Evolutionary conservation across 2,329 filamentous ascomycete genomes (phyloP).

Genomic region (Teratosphaeria nubilosa): DNA sequence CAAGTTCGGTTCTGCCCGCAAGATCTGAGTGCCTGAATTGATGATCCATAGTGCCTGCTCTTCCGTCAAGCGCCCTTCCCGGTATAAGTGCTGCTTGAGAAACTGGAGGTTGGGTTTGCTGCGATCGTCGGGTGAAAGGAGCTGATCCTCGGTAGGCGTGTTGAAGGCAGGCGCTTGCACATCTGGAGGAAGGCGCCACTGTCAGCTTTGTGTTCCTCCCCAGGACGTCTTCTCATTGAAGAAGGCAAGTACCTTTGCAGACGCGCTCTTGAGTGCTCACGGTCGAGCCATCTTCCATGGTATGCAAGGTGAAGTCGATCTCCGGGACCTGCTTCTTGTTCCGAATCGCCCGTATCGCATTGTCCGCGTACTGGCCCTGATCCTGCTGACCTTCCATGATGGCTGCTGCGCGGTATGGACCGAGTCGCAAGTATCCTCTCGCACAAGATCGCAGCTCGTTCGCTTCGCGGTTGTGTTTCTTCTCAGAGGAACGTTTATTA

Average conservation of each 20-base stretch:
- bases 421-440: background rate
- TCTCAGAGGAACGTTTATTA: background rate
- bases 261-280: slow-evolving; percentile 94
- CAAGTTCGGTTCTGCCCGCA: slow-evolving; percentile 85
- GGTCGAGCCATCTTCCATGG: slow-evolving; percentile 93
- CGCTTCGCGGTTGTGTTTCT: background rate
- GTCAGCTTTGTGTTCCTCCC: slow-evolving; percentile 7
- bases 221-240: background rate
- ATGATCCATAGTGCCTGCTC: slow-evolving; percentile 97
- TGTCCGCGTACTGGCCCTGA: slow-evolving; percentile 54
- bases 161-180: slow-evolving; percentile 94
- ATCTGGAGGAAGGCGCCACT: slow-evolving; percentile 45
- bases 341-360: slow-evolving; percentile 81
- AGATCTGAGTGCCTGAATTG: slow-evolving; percentile 72
- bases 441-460: background rate
- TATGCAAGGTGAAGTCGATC: slow-evolving; percentile 97
- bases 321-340: slow-evolving; percentile 93
- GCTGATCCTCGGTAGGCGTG: slow-evolving; percentile 86
- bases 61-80: slow-evolving; percentile 91
- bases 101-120: slow-evolving; percentile 87
- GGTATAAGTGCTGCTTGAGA: slow-evolving; percentile 96
- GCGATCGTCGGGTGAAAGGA: slow-evolving; percentile 77
- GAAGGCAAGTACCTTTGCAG: slow-evolving; percentile 69
- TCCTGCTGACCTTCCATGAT: slow-evolving; percentile 24
- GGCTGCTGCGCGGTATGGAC: slow-evolving; percentile 1